Evolutionary conservation across 108 stramenopile species (phyloP).

Genomic region (Mayamaea pseudoterrestris): DNA sequence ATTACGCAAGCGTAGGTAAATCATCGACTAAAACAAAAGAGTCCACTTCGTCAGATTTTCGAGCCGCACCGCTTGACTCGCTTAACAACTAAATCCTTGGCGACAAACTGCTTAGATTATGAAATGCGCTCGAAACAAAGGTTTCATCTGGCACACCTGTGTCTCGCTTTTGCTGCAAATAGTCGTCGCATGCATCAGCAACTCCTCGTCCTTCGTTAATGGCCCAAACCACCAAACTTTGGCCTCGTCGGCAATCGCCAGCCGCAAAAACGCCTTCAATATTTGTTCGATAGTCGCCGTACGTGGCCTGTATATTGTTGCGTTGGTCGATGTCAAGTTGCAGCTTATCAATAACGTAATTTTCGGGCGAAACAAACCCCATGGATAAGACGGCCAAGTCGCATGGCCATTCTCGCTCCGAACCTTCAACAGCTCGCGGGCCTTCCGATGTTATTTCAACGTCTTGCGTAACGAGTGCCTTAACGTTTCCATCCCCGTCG

Average conservation of each 20-base stretch:
- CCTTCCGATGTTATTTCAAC: constrained; percentile 81
- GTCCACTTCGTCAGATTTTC: too few relatives aligned
- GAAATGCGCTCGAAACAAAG: constrained; percentile 49
- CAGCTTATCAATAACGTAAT: constrained; percentile 64
- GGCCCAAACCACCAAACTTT: constrained; percentile 96
- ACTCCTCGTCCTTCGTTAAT: constrained; percentile 96
- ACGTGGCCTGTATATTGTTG: constrained; percentile 91
- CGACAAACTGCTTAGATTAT: constrained; percentile 76
- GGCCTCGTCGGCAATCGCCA: constrained; percentile 96
- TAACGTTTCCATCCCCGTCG: constrained; percentile 85
- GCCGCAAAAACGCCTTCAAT: constrained; percentile 95
- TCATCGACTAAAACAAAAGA: too few relatives aligned
- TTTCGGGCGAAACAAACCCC: constrained; percentile 96
- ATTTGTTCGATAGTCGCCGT: constrained; percentile 90
- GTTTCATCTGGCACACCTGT: constrained; percentile 26
- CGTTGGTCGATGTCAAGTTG: constrained; percentile 83
- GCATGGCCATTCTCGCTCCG: constrained; percentile 87
- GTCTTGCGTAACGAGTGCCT: constrained; percentile 88
- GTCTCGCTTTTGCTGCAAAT: constrained; percentile 64
- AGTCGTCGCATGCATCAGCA: constrained; percentile 74
- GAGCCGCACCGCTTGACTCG: too few relatives aligned
- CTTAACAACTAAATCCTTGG: constrained; percentile 46
- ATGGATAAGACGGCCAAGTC: constrained; percentile 90
- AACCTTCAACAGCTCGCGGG: constrained; percentile 73
- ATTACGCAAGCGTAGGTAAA: too few relatives aligned